Percentiles rank a stretch among this genome's conserved stretches.
Conservation (phyloP, 2,329 filamentous ascomycete genomes). For the Madurella mycetomatis region DNA sequence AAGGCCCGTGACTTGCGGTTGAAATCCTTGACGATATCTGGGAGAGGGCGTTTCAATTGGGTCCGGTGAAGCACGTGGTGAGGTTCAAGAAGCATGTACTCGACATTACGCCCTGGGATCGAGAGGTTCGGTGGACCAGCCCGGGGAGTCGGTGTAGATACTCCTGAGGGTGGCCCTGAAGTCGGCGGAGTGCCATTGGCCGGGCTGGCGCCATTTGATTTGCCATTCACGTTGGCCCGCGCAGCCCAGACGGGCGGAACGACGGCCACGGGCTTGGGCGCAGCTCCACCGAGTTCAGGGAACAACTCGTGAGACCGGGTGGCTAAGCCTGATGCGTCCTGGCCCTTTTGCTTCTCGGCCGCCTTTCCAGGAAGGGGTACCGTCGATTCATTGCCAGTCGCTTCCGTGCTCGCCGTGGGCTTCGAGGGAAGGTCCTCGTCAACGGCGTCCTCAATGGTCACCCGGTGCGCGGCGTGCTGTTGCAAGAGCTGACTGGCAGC, state of each 20-base stretch:
- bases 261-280: constrained; percentile 61
- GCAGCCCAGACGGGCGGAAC: constrained; percentile 73
- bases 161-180: constrained; percentile 60
- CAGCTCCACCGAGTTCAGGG: constrained; percentile 74
- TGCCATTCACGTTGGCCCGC: constrained; percentile 53
- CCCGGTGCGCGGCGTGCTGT: constrained; percentile 56
- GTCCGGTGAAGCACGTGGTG: constrained; percentile 70
- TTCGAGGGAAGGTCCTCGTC: constrained; percentile 69
- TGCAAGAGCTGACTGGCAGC: constrained; percentile 60
- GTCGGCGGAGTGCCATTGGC: constrained; percentile 55
- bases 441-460: constrained; percentile 72
- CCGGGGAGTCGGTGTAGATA: constrained; percentile 42
- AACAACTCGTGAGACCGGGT: constrained; percentile 88
- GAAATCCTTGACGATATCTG: constrained; percentile 84
- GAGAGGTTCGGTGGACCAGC: constrained; percentile 54
- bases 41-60: constrained; percentile 78
- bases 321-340: constrained; percentile 56
- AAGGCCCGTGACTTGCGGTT: constrained; percentile 87
- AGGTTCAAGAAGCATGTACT: constrained; percentile 68
- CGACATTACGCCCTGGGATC: constrained; percentile 78
- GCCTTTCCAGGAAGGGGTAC: constrained; percentile 58
- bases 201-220: constrained; percentile 51
- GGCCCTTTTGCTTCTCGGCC: constrained; percentile 63
- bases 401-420: constrained; percentile 19
- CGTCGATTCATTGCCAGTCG: constrained; percentile 44